A percentile compares a stretch with the other conserved stretches of the same genome.
phyloP scores from a whole-genome alignment of 129 eudicot genomes.

The Deinandra increscens region DNA sequence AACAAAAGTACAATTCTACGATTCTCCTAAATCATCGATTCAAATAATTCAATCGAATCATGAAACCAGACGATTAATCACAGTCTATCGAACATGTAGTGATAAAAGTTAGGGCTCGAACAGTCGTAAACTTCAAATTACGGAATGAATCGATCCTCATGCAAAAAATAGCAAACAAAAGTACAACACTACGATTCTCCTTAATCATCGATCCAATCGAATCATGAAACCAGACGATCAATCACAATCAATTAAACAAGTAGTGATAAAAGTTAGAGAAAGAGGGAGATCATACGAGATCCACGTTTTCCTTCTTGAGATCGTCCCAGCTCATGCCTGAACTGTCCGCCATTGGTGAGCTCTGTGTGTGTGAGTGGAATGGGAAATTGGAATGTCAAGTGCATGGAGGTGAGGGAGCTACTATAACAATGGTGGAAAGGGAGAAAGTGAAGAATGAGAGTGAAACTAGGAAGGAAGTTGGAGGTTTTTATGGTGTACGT shows the following conservation, averaged over 20 bases:
- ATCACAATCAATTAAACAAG: not conserved
- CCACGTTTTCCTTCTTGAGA: constrained; percentile 61
- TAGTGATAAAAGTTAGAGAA: not conserved
- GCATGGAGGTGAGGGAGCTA: constrained; percentile 1
- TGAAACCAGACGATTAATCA: not conserved
- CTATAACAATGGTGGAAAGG: constrained; percentile 28
- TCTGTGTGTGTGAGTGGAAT: constrained; percentile 17
- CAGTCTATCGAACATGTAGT: not conserved
- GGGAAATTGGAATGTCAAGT: constrained; percentile 17
- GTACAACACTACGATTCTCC: not conserved
- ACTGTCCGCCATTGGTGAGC: constrained; percentile 23
- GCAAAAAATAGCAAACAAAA: not conserved
- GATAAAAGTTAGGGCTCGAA: not conserved
- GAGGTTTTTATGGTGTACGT: constrained; percentile 36
- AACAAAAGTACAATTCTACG: not conserved
- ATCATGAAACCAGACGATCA: not conserved
- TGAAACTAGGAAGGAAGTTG: constrained; percentile 44
- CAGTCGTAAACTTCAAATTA: not conserved
- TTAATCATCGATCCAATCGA: not conserved
- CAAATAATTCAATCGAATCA: not conserved
- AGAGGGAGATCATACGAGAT: constrained; percentile 44
- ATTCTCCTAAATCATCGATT: not conserved
- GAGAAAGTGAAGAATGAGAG: constrained; percentile 37
- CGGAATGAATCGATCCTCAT: not conserved
- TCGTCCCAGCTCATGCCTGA: constrained; percentile 41